phyloP scores from a whole-genome alignment of 768 basidiomycete species.

The Termitomyces sp. region DNA sequence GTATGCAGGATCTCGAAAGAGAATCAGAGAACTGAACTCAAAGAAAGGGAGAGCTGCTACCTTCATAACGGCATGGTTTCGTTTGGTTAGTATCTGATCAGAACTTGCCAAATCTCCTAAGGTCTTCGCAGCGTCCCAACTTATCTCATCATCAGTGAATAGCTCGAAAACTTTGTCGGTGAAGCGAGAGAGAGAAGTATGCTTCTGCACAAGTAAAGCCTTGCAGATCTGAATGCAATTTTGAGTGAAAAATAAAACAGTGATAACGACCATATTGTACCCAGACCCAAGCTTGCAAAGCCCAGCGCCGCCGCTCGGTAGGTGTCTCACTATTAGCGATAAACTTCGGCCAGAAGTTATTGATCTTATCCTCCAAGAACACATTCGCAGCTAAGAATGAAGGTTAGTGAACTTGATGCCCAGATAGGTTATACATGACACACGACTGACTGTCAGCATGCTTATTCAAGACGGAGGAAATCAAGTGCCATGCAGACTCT shows the following conservation, averaged over 20 bases:
- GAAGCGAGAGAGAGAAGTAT: slow-evolving; percentile 53
- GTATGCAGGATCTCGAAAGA: slow-evolving; percentile 59
- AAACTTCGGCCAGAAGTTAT: slow-evolving; percentile 46
- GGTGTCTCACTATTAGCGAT: slow-evolving; percentile 34
- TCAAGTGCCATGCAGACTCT: slow-evolving; percentile 50
- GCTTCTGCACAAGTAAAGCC: slow-evolving; percentile 73
- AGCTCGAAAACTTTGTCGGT: slow-evolving; percentile 65
- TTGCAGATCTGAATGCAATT: slow-evolving; percentile 58
- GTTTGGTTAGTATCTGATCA: slow-evolving; percentile 70
- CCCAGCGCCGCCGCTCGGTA: slow-evolving; percentile 41
- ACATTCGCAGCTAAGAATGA: slow-evolving; percentile 36
- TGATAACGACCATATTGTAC: slow-evolving; percentile 34
- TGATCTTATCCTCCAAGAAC: slow-evolving; percentile 43
- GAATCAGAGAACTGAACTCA: not conserved
- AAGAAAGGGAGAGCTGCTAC: slow-evolving; percentile 37
- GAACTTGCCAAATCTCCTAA: slow-evolving; percentile 63
- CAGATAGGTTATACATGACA: slow-evolving; percentile 14
- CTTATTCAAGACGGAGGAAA: slow-evolving; percentile 79
- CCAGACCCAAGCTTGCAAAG: slow-evolving; percentile 67
- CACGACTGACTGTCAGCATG: slow-evolving; percentile 55
- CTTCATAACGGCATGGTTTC: slow-evolving; percentile 74
- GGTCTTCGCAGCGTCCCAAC: slow-evolving; percentile 72
- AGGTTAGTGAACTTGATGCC: not conserved
- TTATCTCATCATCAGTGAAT: slow-evolving; percentile 63
- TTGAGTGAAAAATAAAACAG: not conserved